Percentiles rank a stretch among this genome's conserved stretches.
Evolutionary conservation across 352 stramenopile species (phyloP).

Genomic region (Pythium phragmiticola): DNA sequence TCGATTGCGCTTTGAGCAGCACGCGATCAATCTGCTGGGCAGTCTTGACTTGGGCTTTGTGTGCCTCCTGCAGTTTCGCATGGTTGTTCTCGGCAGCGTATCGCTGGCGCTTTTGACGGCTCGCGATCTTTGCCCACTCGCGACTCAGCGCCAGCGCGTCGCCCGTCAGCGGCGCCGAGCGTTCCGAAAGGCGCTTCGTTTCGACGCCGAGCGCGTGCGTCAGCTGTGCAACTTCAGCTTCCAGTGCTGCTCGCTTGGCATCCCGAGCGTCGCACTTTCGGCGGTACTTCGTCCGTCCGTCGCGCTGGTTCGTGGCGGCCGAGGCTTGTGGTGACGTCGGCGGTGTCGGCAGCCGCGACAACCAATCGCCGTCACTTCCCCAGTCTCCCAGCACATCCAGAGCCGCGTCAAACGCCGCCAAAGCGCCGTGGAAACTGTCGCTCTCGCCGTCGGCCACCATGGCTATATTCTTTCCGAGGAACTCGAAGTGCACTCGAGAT

Average conservation of each 20-base stretch:
- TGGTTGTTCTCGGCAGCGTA: neutral
- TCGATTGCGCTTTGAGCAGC: neutral
- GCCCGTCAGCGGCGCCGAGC: neutral
- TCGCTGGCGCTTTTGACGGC: conserved; percentile 3
- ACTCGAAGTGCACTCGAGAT: too few species aligned
- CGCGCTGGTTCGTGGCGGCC: neutral
- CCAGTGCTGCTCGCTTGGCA: neutral
- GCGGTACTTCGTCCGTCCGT: neutral
- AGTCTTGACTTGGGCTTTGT: neutral
- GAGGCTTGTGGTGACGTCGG: neutral
- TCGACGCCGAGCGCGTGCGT: neutral
- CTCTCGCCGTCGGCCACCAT: conserved; percentile 6
- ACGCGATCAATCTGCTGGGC: neutral
- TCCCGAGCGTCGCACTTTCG: conserved; percentile 9
- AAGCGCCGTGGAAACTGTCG: neutral
- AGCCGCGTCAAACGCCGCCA: neutral
- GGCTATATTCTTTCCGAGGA: too few species aligned
- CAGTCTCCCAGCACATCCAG: conserved; percentile 12
- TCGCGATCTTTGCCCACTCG: conserved; percentile 7
- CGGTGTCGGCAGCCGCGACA: neutral
- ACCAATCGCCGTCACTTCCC: conserved; percentile 1
- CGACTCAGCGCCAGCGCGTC: conserved; percentile 7
- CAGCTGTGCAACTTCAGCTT: neutral
- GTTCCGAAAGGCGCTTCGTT: neutral
- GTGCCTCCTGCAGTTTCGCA: neutral